A percentile compares a stretch with the other conserved stretches of the same genome.
These are phyloP conservation scores for Acanthochlamys bracteata DNA, from an alignment of 106 monocot species.

Conservation along the genomic window DNA sequence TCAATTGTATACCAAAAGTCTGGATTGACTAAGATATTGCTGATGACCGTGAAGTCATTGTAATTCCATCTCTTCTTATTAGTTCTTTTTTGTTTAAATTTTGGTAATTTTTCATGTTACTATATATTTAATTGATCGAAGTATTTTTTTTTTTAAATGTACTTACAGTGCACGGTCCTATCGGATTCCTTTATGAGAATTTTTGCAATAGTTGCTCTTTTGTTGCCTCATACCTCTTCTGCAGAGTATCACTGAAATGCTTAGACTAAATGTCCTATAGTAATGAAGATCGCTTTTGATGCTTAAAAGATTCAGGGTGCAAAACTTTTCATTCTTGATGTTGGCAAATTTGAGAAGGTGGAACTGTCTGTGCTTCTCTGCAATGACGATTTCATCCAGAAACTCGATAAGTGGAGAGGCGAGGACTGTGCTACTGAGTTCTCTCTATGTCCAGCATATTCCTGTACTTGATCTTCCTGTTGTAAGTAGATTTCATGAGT, in stretches of 20 bases:
- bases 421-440: conserved; percentile 78
- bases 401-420: conserved; percentile 91
- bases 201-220: not conserved
- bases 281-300: conserved; percentile 87
- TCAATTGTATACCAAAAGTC: no score
- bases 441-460: conserved; percentile 90
- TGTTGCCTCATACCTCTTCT: conserved; percentile 1
- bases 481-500: conserved; percentile 38
- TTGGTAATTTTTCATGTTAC: not conserved
- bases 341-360: conserved; percentile 72
- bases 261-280: conserved; percentile 83
- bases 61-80: conserved; percentile 12
- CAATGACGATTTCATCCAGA: conserved; percentile 78
- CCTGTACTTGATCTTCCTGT: conserved; percentile 74
- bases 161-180: no score
- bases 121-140: not conserved
- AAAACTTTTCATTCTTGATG: conserved; percentile 61
- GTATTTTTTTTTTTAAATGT: not conserved
- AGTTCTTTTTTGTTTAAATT: not conserved
- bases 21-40: conserved; percentile 63
- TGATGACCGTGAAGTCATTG: conserved; percentile 75
- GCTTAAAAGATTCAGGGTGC: conserved; percentile 55
- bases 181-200: not conserved
- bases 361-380: conserved; percentile 83
- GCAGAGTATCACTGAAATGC: conserved; percentile 82